These are phyloP conservation scores for Cichorium intybus DNA, from an alignment of 140 eudicot species.

Conservation along the genomic window DNA sequence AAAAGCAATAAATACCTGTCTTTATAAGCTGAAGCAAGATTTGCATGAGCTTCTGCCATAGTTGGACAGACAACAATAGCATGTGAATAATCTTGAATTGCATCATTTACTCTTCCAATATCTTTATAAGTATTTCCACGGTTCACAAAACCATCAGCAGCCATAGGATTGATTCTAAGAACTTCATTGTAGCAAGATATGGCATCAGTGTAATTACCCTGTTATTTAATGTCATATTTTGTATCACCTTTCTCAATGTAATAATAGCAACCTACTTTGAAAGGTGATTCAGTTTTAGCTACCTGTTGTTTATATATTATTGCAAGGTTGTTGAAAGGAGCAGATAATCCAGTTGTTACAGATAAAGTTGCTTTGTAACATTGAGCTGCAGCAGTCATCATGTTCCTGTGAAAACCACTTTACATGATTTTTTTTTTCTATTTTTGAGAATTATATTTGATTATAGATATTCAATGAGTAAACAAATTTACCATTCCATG, in stretches of 20 bases:
- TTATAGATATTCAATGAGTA: not conserved
- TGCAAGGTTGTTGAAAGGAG: constrained; percentile 88
- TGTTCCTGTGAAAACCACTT: constrained; percentile 54
- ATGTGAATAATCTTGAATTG: constrained; percentile 83
- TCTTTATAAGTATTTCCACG: constrained; percentile 93
- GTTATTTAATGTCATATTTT: too few species aligned
- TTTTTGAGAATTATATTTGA: too few species aligned
- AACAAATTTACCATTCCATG: constrained; percentile 67
- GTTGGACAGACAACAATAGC: constrained; percentile 78
- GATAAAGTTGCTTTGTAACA: constrained; percentile 79
- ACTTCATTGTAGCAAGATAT: constrained; percentile 92
- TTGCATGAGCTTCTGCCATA: constrained; percentile 99
- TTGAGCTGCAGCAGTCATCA: constrained; percentile 90
- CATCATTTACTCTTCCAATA: constrained; percentile 90
- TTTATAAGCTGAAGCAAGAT: constrained; percentile 91
- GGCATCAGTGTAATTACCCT: constrained; percentile 93
- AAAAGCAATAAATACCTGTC: constrained; percentile 86
- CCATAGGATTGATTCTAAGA: constrained; percentile 82
- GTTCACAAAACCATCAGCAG: constrained; percentile 92
- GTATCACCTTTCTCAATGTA: too few species aligned
- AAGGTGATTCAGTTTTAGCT: not conserved
- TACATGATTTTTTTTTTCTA: too few species aligned
- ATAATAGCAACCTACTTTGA: not conserved
- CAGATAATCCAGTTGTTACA: constrained; percentile 93
- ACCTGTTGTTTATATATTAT: constrained; percentile 97